phyloP scores from a whole-genome alignment of 2,329 filamentous ascomycete genomes.

The Clonostachys sp. region DNA sequence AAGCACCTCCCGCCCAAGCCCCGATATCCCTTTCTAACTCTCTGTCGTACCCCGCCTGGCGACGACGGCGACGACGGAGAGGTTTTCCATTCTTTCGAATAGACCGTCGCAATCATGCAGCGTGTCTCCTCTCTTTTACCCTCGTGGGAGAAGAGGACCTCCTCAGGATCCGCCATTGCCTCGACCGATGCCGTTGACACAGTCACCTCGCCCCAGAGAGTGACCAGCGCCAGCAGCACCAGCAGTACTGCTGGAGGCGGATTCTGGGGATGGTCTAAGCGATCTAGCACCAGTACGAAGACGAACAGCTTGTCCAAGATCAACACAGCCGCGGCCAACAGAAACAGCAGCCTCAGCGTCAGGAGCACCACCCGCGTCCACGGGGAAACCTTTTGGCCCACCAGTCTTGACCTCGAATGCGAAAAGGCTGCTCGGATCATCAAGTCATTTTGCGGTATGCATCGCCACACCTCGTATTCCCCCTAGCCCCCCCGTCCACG shows the following conservation, averaged over 20 bases:
- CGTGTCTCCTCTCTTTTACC: conserved; percentile 36
- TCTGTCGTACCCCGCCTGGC: neutral
- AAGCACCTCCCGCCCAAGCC: too few species aligned
- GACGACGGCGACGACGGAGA: conserved; percentile 22
- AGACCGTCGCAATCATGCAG: conserved; percentile 26
- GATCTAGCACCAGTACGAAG: conserved; percentile 9
- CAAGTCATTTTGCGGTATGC: conserved; percentile 79
- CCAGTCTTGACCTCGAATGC: conserved; percentile 80
- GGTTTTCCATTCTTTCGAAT: conserved; percentile 8
- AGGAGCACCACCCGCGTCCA: conserved; percentile 17
- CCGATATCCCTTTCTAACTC: neutral
- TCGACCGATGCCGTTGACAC: conserved; percentile 18
- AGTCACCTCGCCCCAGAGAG: conserved; percentile 20
- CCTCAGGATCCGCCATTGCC: conserved; percentile 7
- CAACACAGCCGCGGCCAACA: conserved; percentile 21
- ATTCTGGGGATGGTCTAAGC: conserved; percentile 7
- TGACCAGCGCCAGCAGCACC: conserved; percentile 20
- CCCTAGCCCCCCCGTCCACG: neutral
- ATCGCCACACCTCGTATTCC: neutral
- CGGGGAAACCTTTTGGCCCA: conserved; percentile 77
- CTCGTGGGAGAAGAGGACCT: conserved; percentile 38
- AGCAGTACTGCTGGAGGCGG: conserved; percentile 1
- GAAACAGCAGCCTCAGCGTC: conserved; percentile 2
- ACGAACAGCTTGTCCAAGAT: conserved; percentile 18
- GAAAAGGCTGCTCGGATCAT: conserved; percentile 89